Conservation (phyloP, 768 basidiomycete genomes). For the Mycena indigotica region DNA sequence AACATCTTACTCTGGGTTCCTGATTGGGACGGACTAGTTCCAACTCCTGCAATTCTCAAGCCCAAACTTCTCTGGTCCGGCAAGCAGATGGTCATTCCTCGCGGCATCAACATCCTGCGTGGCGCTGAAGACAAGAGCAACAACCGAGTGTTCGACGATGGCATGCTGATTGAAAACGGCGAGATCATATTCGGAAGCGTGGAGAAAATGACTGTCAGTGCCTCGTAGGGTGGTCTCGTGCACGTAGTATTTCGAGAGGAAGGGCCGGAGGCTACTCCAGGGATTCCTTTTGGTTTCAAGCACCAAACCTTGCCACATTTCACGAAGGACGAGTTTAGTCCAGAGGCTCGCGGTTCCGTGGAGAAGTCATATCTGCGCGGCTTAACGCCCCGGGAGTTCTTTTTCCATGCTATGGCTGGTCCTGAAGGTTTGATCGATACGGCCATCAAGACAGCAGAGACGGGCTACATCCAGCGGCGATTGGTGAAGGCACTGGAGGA, state of each 20-base stretch:
- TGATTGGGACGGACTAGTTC: background rate
- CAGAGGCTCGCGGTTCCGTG: constrained; percentile 96
- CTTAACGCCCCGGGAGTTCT: constrained; percentile 96
- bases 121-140: constrained; percentile 67
- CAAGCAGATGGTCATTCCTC: constrained; percentile 76
- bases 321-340: constrained; percentile 83
- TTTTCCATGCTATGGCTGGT: constrained; percentile 74
- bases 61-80: background rate
- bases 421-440: background rate
- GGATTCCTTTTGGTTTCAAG: constrained; percentile 97
- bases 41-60: background rate
- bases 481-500: constrained; percentile 98
- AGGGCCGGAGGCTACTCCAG: constrained; percentile 92
- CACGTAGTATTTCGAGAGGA: constrained; percentile 98
- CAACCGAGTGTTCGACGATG: constrained; percentile 73
- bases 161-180: constrained; percentile 78
- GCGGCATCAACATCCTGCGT: constrained; percentile 92
- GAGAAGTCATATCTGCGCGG: constrained; percentile 98
- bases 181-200: constrained; percentile 72
- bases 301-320: constrained; percentile 71
- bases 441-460: constrained; percentile 99
- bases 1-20: background rate
- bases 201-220: constrained; percentile 97
- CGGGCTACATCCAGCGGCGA: constrained; percentile 91
- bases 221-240: constrained; percentile 89